These are phyloP conservation scores for Pseudonitzschia multistriata DNA, from an alignment of 108 stramenopile genomes.

Conservation along the genomic window DNA sequence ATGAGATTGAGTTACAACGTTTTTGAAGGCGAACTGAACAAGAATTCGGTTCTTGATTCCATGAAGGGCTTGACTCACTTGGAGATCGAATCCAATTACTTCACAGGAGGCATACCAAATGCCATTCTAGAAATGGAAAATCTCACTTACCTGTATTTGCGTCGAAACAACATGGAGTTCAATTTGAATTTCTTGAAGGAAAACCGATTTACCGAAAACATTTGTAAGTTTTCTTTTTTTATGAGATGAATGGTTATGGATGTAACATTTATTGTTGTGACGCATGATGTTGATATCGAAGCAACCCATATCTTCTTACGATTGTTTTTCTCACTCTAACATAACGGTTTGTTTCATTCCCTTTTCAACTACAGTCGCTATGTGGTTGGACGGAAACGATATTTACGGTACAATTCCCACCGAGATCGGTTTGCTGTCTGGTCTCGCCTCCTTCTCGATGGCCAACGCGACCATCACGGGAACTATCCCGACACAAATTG, in stretches of 20 bases:
- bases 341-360: not conserved
- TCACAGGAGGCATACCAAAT: slow-evolving; percentile 41
- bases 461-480: slow-evolving; percentile 41
- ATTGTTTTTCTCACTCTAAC: slow-evolving; percentile 11
- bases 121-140: slow-evolving; percentile 32
- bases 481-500: slow-evolving; percentile 48
- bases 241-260: not conserved
- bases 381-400: slow-evolving; percentile 54
- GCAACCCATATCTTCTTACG: not conserved
- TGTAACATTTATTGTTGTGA: not conserved
- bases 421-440: slow-evolving; percentile 32
- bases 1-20: slow-evolving; percentile 48
- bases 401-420: slow-evolving; percentile 49
- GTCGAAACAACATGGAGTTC: slow-evolving; percentile 42
- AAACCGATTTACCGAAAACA: slow-evolving; percentile 22
- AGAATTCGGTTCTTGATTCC: slow-evolving; percentile 20
- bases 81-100: slow-evolving; percentile 55
- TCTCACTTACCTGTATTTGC: slow-evolving; percentile 50
- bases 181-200: slow-evolving; percentile 39
- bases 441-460: slow-evolving; percentile 46
- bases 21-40: slow-evolving; percentile 38
- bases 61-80: slow-evolving; percentile 44
- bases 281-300: not conserved
- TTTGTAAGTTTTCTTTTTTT: slow-evolving; percentile 40
- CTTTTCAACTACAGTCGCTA: slow-evolving; percentile 26